phyloP scores from a whole-genome alignment of 2,329 filamentous ascomycete species.

The Aspergillus pseudoglaucus region DNA sequence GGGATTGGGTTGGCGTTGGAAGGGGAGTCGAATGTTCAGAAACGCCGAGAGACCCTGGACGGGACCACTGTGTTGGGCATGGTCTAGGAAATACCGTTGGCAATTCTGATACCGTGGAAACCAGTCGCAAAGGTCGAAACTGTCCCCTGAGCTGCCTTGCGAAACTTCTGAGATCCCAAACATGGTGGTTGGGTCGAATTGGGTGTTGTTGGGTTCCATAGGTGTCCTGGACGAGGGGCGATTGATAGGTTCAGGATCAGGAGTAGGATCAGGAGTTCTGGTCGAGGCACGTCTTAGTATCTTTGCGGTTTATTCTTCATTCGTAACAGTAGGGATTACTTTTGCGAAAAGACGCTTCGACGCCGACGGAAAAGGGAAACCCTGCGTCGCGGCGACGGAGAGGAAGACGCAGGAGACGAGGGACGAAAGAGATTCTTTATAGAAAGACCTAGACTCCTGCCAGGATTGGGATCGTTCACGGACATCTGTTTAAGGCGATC shows the following conservation, averaged over 20 bases:
- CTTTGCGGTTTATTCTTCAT: slow-evolving; percentile 1
- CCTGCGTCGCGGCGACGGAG: slow-evolving; percentile 23
- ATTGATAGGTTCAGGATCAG: slow-evolving; percentile 8
- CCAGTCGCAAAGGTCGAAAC: slow-evolving; percentile 75
- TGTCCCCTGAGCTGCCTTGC: slow-evolving; percentile 35
- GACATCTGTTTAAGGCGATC: slow-evolving; percentile 26
- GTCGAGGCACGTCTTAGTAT: slow-evolving; percentile 8
- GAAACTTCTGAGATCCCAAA: slow-evolving; percentile 31
- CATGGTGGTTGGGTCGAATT: slow-evolving; percentile 34
- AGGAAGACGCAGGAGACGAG: slow-evolving; percentile 19
- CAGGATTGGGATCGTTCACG: slow-evolving; percentile 26
- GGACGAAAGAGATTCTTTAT: slow-evolving; percentile 27
- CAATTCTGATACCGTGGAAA: slow-evolving; percentile 86
- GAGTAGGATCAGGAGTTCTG: slow-evolving; percentile 1
- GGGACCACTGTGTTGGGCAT: slow-evolving; percentile 73
- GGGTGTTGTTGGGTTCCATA: slow-evolving; percentile 25
- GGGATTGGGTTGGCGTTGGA: slow-evolving; percentile 59
- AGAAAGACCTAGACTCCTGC: slow-evolving; percentile 24
- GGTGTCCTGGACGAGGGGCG: slow-evolving; percentile 11
- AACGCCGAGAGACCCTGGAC: slow-evolving; percentile 86
- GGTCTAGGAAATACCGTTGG: slow-evolving; percentile 82
- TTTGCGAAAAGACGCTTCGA: slow-evolving; percentile 27
- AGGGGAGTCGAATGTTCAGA: slow-evolving; percentile 86
- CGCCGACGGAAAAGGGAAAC: slow-evolving; percentile 29
- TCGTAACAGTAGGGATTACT: slow-evolving; percentile 19